These are phyloP conservation scores for Phaeosphaeria sp. DNA, from an alignment of 2,329 filamentous ascomycete species.

Conservation along the genomic window DNA sequence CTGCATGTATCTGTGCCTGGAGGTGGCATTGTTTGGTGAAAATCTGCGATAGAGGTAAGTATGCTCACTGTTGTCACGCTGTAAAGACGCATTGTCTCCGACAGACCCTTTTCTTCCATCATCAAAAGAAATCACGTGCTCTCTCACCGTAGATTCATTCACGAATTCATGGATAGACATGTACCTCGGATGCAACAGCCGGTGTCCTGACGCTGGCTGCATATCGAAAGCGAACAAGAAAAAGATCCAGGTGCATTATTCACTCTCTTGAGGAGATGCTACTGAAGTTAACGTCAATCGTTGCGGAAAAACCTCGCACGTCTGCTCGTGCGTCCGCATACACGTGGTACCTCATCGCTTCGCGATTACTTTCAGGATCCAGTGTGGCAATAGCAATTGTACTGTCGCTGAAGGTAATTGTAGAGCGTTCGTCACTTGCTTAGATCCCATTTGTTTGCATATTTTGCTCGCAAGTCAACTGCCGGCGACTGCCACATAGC, in stretches of 20 bases:
- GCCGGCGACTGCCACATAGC: slow-evolving; percentile 9
- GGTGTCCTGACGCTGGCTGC: background rate
- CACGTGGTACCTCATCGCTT: background rate
- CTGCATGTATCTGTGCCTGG: no score
- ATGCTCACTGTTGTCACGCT: no score
- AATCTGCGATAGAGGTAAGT: no score
- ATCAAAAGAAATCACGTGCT: background rate
- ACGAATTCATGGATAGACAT: background rate
- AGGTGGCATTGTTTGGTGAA: no score
- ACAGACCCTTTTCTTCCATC: no score
- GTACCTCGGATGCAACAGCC: background rate
- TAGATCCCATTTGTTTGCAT: background rate
- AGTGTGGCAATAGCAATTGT: slow-evolving; percentile 1
- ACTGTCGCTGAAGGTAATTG: background rate
- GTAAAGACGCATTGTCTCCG: no score
- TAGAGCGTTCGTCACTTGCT: background rate
- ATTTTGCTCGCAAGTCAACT: background rate
- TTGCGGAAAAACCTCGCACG: background rate
- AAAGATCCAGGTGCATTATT: background rate
- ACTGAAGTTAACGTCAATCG: background rate
- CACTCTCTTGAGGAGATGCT: background rate
- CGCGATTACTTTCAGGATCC: background rate
- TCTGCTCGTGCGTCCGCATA: background rate
- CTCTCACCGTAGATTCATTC: background rate
- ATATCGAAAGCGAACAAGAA: background rate